These are phyloP conservation scores for Inga oerstediana DNA, from an alignment of 306 rosid species.

Conservation along the genomic window DNA sequence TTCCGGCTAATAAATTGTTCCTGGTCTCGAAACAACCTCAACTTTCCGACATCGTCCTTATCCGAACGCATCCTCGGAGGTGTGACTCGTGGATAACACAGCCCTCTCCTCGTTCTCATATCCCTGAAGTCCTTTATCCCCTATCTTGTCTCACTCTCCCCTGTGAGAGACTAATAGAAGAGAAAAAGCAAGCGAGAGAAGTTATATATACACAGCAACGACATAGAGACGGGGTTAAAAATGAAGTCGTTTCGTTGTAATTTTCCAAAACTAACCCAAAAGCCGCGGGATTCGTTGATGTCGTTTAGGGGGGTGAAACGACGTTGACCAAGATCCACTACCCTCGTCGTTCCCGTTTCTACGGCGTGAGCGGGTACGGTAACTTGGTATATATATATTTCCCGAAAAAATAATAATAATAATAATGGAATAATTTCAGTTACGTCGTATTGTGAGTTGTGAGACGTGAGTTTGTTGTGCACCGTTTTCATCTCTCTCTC, in stretches of 20 bases:
- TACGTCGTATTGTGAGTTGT: not conserved
- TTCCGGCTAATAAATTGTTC: slow-evolving; percentile 44
- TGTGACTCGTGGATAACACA: slow-evolving; percentile 49
- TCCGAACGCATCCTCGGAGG: slow-evolving; percentile 31
- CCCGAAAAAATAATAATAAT: no score
- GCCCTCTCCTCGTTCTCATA: slow-evolving; percentile 89
- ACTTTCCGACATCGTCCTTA: not conserved
- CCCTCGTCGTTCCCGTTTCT: not conserved
- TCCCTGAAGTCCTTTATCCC: not conserved
- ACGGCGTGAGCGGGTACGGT: not conserved
- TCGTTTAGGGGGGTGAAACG: slow-evolving; percentile 12
- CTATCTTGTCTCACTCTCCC: slow-evolving; percentile 2
- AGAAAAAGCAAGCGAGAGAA: not conserved
- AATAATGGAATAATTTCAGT: not conserved
- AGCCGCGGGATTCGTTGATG: not conserved
- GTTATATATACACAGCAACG: slow-evolving; percentile 40
- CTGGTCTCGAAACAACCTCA: not conserved
- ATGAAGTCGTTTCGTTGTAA: not conserved
- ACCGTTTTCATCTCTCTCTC: not conserved
- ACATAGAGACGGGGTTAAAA: not conserved
- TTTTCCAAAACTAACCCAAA: slow-evolving; percentile 46
- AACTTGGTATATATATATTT: not conserved
- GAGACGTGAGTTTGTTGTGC: not conserved
- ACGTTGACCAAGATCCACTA: not conserved
- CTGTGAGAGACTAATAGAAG: slow-evolving; percentile 31